These are phyloP conservation scores for Cystobasidium sp. DNA, from an alignment of 1,284 basidiomycete species.

Conservation along the genomic window DNA sequence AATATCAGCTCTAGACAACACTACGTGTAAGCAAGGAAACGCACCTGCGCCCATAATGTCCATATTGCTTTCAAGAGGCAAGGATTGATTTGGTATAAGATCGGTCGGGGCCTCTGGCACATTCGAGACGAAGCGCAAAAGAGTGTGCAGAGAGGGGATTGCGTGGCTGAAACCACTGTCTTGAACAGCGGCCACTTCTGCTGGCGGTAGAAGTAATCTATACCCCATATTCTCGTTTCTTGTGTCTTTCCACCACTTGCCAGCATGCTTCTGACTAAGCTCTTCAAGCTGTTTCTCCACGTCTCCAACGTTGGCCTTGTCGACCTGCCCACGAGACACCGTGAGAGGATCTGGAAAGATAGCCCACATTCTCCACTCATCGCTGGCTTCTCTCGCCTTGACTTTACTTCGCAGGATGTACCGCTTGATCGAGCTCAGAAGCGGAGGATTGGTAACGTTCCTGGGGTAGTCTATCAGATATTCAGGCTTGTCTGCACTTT, in stretches of 20 bases:
- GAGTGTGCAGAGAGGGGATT: slow-evolving; percentile 63
- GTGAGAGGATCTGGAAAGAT: slow-evolving; percentile 36
- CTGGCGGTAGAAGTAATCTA: slow-evolving; percentile 29
- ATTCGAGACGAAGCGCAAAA: slow-evolving; percentile 79
- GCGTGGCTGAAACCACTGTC: slow-evolving; percentile 35
- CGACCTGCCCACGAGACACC: background rate
- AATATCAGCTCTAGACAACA: slow-evolving; percentile 30
- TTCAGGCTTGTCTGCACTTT: slow-evolving; percentile 59
- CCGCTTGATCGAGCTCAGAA: slow-evolving; percentile 73
- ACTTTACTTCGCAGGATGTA: slow-evolving; percentile 90
- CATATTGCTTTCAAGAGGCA: slow-evolving; percentile 92
- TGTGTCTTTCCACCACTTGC: slow-evolving; percentile 42
- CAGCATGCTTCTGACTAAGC: slow-evolving; percentile 14
- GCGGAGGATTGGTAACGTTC: slow-evolving; percentile 60
- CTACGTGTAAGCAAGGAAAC: slow-evolving; percentile 51
- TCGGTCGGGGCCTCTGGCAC: slow-evolving; percentile 86
- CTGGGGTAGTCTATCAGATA: slow-evolving; percentile 76
- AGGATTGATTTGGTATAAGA: slow-evolving; percentile 73
- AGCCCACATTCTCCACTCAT: slow-evolving; percentile 38
- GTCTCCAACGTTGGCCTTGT: background rate
- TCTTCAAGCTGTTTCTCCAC: slow-evolving; percentile 11
- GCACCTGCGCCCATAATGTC: slow-evolving; percentile 89
- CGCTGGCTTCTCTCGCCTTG: slow-evolving; percentile 56
- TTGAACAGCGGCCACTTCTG: background rate
- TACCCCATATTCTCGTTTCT: slow-evolving; percentile 32